These are phyloP conservation scores for Pseudonectria buxi DNA, from an alignment of 2,329 filamentous ascomycete genomes.

Conservation along the genomic window DNA sequence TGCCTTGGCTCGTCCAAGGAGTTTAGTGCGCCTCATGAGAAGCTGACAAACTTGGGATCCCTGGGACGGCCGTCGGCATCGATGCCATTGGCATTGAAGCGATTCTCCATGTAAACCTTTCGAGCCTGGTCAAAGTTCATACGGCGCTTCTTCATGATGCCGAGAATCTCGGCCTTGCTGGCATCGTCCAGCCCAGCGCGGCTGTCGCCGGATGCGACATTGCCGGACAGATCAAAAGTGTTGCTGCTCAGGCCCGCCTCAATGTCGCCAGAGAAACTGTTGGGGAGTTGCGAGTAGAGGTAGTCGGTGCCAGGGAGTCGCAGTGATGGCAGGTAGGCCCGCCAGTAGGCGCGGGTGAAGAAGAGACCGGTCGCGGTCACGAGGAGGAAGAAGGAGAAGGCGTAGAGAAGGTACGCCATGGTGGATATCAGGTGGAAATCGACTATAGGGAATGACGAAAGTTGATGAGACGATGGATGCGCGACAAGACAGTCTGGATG, in stretches of 20 bases:
- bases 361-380: conserved; percentile 69
- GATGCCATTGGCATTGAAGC: conserved; percentile 83
- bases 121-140: conserved; percentile 89
- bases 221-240: conserved; percentile 76
- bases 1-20: too few species aligned
- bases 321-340: conserved; percentile 58
- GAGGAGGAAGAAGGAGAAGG: conserved; percentile 64
- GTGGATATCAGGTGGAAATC: conserved; percentile 13
- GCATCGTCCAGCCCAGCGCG: conserved; percentile 74
- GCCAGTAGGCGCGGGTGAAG: conserved; percentile 73
- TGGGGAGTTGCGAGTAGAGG: conserved; percentile 71
- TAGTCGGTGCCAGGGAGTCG: conserved; percentile 49
- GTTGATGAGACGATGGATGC: background rate
- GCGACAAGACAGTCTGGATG: too few species aligned
- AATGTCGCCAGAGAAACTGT: conserved; percentile 73
- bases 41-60: conserved; percentile 95
- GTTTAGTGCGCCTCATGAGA: conserved; percentile 36
- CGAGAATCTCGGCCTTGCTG: conserved; percentile 74
- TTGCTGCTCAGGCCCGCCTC: conserved; percentile 79
- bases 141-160: conserved; percentile 81
- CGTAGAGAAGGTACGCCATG: conserved; percentile 80
- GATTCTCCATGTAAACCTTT: conserved; percentile 74
- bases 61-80: conserved; percentile 78
- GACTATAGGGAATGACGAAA: conserved; percentile 1
- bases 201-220: conserved; percentile 71